Evolutionary conservation across 805 yeast genomes (phyloP), one percentile per base, ranked within the genome.

Genomic region (Saturnispora diversa): DNA sequence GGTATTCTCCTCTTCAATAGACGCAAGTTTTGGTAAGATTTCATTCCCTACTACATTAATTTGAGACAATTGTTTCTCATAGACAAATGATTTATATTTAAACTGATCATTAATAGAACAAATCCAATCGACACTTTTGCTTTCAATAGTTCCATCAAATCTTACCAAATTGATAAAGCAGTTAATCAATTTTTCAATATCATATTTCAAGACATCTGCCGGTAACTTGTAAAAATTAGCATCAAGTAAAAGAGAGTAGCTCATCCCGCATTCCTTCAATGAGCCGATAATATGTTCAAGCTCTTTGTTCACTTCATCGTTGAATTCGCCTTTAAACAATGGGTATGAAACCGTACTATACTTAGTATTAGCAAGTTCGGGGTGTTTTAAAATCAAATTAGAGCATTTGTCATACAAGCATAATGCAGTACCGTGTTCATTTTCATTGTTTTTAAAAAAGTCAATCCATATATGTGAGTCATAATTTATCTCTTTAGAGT

Each of bases 261-360:
- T 35, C 4, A n/a, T 11, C 8, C 33, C 34, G 15, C 43, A 40
- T 19, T 40, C 34, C 25, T 28, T 40, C 19, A 40, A 34, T 3
- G 3, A 29, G 9, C 32, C 32, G 16, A 32, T n/a, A 16, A 28
- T 25, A 4, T 15, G 17, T 22, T 19, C 26, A 3, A 28, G 31
- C 10, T 30, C 32, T 4, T 19, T 24, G 8, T 22, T 22, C 12
- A 25, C n/a, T 3, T 25, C 17, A 4, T 19, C 17, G 11, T 31
- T 26, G 12, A 16, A 31, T 26, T 29, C 12, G 26, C 28, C 16
- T 26, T 30, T 30, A 9, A 29, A 37, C 27, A 70, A 60, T 0
- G 77, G 75, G 8, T 69, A 53, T 0, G 73, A 65, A 40, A 72
- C 53, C 0, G 72, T 74, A 1, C 78, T 70, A 27, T 74, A 79